A percentile compares a stretch with the other conserved stretches of the same genome.
These are phyloP conservation scores for Cicer arietinum DNA, from an alignment of 306 rosid species.

Conservation along the genomic window DNA sequence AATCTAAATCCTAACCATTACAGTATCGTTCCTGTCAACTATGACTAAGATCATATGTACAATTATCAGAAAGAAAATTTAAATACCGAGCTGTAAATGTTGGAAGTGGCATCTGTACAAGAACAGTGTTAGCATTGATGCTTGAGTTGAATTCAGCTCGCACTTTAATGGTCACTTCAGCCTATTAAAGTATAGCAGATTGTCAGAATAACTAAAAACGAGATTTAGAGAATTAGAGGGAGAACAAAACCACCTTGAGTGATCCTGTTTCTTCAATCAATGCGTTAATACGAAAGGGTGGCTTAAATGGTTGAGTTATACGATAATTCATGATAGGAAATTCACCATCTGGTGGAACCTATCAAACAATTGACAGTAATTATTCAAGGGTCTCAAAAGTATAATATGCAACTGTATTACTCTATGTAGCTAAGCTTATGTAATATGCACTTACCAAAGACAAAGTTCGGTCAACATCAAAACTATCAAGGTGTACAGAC, in stretches of 20 bases:
- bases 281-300: conserved; percentile 82
- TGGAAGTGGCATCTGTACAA: conserved; percentile 88
- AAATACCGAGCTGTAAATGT: conserved; percentile 73
- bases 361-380: conserved; percentile 36
- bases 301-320: conserved; percentile 87
- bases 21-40: conserved; percentile 13
- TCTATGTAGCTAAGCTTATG: not conserved
- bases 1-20: not conserved
- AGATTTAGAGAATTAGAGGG: conserved; percentile 24
- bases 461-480: conserved; percentile 78
- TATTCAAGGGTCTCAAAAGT: conserved; percentile 32
- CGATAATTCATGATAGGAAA: conserved; percentile 97
- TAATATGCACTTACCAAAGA: conserved; percentile 65
- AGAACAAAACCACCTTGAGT: conserved; percentile 61
- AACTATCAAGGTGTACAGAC: conserved; percentile 89
- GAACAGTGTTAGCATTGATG: conserved; percentile 68
- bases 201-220: conserved; percentile 36
- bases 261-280: conserved; percentile 87
- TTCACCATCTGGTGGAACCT: conserved; percentile 95
- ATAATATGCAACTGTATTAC: conserved; percentile 17
- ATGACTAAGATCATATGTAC: conserved; percentile 21
- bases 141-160: conserved; percentile 79
- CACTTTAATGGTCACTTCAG: conserved; percentile 81
- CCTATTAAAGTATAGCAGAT: conserved; percentile 55
- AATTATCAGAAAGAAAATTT: conserved; percentile 41